Conservation (phyloP, 371 early-diverging fungal genomes). For the Catenaria anguillulae region DNA sequence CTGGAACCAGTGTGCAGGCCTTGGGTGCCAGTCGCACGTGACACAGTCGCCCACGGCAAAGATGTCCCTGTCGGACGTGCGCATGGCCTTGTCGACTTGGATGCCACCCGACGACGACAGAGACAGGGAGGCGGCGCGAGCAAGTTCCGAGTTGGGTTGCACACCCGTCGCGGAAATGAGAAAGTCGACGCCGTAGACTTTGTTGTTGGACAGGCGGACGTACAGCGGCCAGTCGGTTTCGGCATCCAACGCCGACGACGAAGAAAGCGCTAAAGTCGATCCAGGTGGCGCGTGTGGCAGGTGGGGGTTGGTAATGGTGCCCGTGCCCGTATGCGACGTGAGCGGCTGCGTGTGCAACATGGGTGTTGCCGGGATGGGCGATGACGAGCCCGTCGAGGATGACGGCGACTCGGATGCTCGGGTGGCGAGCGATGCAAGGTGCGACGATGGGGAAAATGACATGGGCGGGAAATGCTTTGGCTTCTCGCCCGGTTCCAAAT, state of each 20-base stretch:
- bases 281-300: neutral
- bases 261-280: no score
- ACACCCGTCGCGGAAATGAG: constrained; percentile 4
- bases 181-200: constrained; percentile 6
- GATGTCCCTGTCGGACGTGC: neutral
- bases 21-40: neutral
- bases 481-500: neutral
- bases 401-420: no score
- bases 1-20: constrained; percentile 6
- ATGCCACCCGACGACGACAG: neutral
- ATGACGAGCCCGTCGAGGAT: no score
- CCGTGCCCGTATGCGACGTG: no score
- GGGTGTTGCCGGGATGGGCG: no score
- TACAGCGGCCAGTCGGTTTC: neutral
- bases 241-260: neutral
- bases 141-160: constrained; percentile 3
- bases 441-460: neutral
- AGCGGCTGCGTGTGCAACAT: no score
- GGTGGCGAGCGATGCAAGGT: neutral
- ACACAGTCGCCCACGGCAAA: constrained; percentile 5
- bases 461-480: neutral
- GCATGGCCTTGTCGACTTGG: constrained; percentile 1
- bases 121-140: neutral
- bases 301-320: neutral
- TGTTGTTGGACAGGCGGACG: constrained; percentile 5